Conservation (phyloP, 2,329 filamentous ascomycete species). For the Colletotrichum tanaceti region DNA sequence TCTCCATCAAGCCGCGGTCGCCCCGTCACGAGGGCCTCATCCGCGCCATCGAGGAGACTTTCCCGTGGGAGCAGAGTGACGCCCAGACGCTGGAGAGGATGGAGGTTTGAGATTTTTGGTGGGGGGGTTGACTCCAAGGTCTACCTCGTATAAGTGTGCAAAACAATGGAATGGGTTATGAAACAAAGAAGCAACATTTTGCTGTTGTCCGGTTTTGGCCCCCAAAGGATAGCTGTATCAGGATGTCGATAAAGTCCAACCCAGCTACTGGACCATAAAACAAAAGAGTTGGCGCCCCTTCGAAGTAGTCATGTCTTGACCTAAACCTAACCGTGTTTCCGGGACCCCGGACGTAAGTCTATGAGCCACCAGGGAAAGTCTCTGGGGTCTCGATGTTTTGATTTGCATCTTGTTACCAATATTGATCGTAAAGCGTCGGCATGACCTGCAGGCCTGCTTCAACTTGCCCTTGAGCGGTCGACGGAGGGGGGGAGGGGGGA, state of each 20-base stretch:
- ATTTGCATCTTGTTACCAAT: too few relatives aligned
- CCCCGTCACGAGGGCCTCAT: conserved; percentile 38
- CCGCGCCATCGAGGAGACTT: conserved; percentile 20
- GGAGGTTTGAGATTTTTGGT: background rate
- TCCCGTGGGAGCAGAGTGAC: conserved; percentile 40
- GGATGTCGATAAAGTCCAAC: background rate
- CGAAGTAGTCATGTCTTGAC: background rate
- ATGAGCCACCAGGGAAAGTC: background rate
- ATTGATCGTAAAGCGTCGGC: too few relatives aligned
- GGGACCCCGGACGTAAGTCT: background rate
- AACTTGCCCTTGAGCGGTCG: background rate
- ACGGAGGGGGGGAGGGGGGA: too few relatives aligned
- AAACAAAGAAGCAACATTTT: too few relatives aligned
- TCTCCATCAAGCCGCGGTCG: conserved; percentile 35
- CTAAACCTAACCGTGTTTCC: background rate
- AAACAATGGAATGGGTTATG: too few relatives aligned
- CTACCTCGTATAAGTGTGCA: too few relatives aligned
- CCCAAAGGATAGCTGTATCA: too few relatives aligned
- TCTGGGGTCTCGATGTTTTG: background rate
- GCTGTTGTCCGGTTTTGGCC: too few relatives aligned
- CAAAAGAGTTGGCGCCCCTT: background rate
- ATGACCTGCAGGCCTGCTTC: background rate
- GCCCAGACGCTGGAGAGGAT: conserved; percentile 8
- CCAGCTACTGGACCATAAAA: background rate
- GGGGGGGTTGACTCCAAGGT: too few relatives aligned